Percentiles rank a stretch among this genome's conserved stretches.
These are phyloP conservation scores for Aphanomyces astaci DNA, from an alignment of 352 stramenopile genomes.

Conservation along the genomic window DNA sequence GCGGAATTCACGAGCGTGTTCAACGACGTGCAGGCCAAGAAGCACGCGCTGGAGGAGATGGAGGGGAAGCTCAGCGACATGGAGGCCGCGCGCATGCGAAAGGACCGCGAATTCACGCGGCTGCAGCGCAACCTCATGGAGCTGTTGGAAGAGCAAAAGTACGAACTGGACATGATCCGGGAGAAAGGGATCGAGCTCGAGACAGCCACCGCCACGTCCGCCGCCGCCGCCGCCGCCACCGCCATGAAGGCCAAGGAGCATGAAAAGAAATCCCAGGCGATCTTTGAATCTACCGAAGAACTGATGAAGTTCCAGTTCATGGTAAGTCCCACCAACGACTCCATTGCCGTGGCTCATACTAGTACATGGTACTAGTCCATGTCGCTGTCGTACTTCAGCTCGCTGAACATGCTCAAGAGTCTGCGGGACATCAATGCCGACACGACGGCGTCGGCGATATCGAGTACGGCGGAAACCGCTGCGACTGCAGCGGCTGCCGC, in stretches of 20 bases:
- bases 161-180: constrained; percentile 84
- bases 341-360: background rate
- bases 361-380: constrained; percentile 40
- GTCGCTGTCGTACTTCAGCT: constrained; percentile 92
- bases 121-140: constrained; percentile 91
- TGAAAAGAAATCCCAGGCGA: constrained; percentile 81
- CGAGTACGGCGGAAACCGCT: constrained; percentile 81
- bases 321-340: constrained; percentile 21
- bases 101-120: constrained; percentile 88
- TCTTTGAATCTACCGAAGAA: constrained; percentile 91
- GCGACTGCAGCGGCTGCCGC: constrained; percentile 78
- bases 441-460: constrained; percentile 82
- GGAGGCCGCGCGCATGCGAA: constrained; percentile 86
- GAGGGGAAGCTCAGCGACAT: constrained; percentile 87
- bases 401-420: constrained; percentile 92
- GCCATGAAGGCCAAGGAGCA: constrained; percentile 87
- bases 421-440: constrained; percentile 91
- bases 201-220: constrained; percentile 85
- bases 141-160: constrained; percentile 89
- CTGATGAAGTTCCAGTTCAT: constrained; percentile 97
- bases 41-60: constrained; percentile 61
- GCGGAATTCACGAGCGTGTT: constrained; percentile 89
- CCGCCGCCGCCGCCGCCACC: constrained; percentile 83
- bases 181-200: constrained; percentile 90
- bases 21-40: constrained; percentile 84